Evolutionary conservation across 306 rosid species (phyloP), one percentile per base, ranked within the genome.

Genomic region (Quillaja saponaria): DNA sequence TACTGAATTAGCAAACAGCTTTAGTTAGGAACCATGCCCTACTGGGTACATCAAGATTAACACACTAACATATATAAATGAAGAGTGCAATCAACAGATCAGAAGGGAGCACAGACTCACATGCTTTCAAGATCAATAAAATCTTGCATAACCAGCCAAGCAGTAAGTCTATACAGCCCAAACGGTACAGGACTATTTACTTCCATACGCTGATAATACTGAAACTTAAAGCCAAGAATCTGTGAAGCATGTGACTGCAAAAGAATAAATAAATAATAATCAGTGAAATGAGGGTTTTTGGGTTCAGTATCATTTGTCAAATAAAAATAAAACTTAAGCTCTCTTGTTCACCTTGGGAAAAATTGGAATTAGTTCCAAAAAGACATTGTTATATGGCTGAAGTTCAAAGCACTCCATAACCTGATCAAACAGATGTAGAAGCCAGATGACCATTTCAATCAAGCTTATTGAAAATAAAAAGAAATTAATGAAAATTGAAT

Each of bases 231-330:
- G 56, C 99, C 99, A 60, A 92, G 96, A 79, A 92, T 85, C 75
- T 92, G 99, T 33, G 99, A 82, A 51, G 99, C 99, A 79, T 92
- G 99, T 59, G 96, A 92, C 98, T 92, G 95, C 94, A 81, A 76
- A 67, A 54, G 16, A 20, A 68, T 10, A 50, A 59, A 8, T 12
- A 2, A 39, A 8, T 1, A 53, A 46, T 52, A 18, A 51, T 42
- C 38, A 73, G 56, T 53, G 15, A 55, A 52, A 20, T 67, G 33
- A 63, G 58, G 68, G 42, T 11, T 12, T 38, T 21, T 13, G 16
- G 20, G 15, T 13, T 61, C 65, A 37, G 20, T n/a, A 13, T 41
- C 7, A 9, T 6, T 17, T 53, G 28, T 6, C 44, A 64, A 28
- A 60, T 9, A 63, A 6, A 52, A 71, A 21, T 13, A 40, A 14